A percentile compares a stretch with the other conserved stretches of the same genome.
Evolutionary conservation across 1,284 basidiomycete species (phyloP).

Genomic region (Malassezia psittaci): DNA sequence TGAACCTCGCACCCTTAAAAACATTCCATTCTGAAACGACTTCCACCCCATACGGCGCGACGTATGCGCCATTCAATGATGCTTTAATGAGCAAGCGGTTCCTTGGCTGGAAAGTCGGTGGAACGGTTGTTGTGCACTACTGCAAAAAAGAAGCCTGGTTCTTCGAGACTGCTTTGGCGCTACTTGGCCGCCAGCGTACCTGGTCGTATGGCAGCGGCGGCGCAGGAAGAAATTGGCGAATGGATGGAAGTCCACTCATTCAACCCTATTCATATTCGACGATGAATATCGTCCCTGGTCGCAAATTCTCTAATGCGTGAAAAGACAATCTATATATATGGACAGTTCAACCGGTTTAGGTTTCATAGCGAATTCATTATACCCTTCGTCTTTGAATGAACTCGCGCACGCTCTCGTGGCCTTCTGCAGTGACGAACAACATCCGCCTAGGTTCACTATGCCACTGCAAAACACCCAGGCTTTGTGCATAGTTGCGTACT

Average conservation of each 20-base stretch:
- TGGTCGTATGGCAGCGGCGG: conserved; percentile 44
- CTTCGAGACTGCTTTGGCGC: conserved; percentile 75
- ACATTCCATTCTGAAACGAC: neutral
- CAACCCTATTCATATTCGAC: neutral
- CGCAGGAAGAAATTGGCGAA: conserved; percentile 32
- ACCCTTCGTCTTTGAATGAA: conserved; percentile 27
- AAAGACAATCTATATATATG: neutral
- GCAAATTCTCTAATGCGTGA: neutral
- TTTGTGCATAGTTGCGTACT: conserved; percentile 72
- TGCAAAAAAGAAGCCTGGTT: conserved; percentile 97
- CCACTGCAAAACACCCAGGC: conserved; percentile 67
- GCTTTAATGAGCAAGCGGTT: conserved; percentile 54
- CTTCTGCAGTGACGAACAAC: conserved; percentile 72
- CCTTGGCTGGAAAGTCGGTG: conserved; percentile 54
- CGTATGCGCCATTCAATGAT: neutral
- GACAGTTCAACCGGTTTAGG: neutral
- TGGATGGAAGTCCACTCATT: conserved; percentile 36
- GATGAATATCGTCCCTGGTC: neutral
- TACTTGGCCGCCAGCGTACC: conserved; percentile 65
- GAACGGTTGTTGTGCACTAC: conserved; percentile 89
- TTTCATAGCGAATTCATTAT: neutral
- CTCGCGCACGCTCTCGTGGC: conserved; percentile 47
- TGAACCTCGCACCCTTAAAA: neutral
- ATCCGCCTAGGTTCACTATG: conserved; percentile 64
- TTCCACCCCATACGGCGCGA: conserved; percentile 8